Percentiles rank a stretch among this genome's conserved stretches.
Conservation (phyloP, 73 alveolate species). For the Paramecium sexaurelia region DNA sequence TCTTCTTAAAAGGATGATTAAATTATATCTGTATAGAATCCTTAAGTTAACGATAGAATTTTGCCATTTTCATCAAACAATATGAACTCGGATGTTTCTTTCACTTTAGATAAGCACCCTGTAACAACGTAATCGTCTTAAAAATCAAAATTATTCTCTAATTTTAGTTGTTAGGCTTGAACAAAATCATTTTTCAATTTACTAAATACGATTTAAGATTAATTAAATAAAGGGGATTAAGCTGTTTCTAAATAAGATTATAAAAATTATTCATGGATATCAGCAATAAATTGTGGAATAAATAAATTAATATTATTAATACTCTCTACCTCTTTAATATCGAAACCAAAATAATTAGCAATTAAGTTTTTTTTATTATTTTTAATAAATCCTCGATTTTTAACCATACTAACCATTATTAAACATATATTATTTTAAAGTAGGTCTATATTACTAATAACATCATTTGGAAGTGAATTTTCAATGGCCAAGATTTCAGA, state of each 20-base stretch:
- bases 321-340: not conserved
- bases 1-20: not conserved
- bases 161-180: not conserved
- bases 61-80: not conserved
- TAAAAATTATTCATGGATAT: not conserved
- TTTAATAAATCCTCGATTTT: not conserved
- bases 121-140: not conserved
- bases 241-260: not conserved
- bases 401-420: not conserved
- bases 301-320: not conserved
- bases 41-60: not conserved
- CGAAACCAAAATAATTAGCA: not conserved
- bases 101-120: not conserved
- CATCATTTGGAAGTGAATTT: constrained; percentile 20
- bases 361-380: not conserved
- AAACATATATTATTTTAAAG: not conserved
- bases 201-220: not conserved
- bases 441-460: not conserved
- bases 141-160: not conserved
- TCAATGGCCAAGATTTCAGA: not conserved
- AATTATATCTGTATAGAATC: not conserved
- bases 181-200: not conserved
- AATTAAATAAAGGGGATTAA: not conserved
- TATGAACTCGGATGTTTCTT: not conserved
- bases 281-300: constrained; percentile 1